Evolutionary conservation across 1,284 basidiomycete genomes (phyloP), one percentile per base, ranked within the genome.

Genomic region (Cutaneotrichosporon sp.): DNA sequence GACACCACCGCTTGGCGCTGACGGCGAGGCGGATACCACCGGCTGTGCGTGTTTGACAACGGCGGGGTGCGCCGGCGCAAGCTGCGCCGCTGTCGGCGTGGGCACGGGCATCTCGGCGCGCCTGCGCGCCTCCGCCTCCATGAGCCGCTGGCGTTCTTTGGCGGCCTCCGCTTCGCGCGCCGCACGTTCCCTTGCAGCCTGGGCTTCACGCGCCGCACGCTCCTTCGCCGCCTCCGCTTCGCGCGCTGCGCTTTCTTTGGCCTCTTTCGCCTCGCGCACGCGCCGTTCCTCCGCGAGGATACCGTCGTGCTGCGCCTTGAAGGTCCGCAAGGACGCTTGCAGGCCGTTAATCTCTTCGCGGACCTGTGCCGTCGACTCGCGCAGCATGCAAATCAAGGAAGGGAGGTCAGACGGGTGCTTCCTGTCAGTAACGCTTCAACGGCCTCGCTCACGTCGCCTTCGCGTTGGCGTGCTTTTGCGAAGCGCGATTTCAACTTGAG

Each of bases 391-490:
- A 46, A 73, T 68, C 14, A 69, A 50, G 3, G 63, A 61, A 8
- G 67, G 63, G 5, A 70, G 54, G 36, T 62, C 55, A 3, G 68
- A 68, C 1, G 65, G 52, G 36, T 62, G 62, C 63, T 68, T 52
- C 4, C 8, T n/a, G 54, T 60, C 40, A 58, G 56, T 13, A 17
- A 30, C 14, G 18, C 12, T n/a, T 15, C 10, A 10, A 35, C 20
- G 8, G 9, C 3, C 3, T 12, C 13, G 56, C 68, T 58, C 49
- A 72, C 70, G 33, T 64, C 56, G 18, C 59, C 70, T 44, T 67
- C 66, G 36, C 64, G 56, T 17, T 61, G 51, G 2, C 67, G 52
- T 2, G 59, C 48, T 23, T 59, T 66, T 4, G 44, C 52, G 33
- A 70, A 66, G 20, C 68, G 56, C 3, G 65, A 54, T 17, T 66